Evolutionary conservation across 768 basidiomycete genomes (phyloP).

Genomic region (Suillus weaverae): DNA sequence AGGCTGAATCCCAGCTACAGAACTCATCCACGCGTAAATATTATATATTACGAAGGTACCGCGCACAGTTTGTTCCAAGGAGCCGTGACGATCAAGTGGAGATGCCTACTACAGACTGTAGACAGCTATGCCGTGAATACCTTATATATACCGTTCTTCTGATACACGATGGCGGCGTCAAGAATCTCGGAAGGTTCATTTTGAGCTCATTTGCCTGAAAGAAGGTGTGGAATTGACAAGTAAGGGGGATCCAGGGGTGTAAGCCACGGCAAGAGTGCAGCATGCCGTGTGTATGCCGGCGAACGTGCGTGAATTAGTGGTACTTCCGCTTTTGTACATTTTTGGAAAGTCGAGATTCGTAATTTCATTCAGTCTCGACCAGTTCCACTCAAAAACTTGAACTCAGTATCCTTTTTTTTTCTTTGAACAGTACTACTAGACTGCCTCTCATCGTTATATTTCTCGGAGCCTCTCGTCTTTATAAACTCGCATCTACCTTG

Average conservation of each 20-base stretch:
- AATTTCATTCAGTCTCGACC: constrained; percentile 42
- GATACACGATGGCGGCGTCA: background rate
- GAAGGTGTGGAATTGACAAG: background rate
- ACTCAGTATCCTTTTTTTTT: background rate
- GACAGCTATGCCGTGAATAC: background rate
- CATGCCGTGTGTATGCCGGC: constrained; percentile 30
- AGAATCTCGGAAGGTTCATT: constrained; percentile 2
- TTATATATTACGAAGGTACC: background rate
- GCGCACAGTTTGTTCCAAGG: background rate
- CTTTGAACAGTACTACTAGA: background rate
- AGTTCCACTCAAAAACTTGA: constrained; percentile 26
- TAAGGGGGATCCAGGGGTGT: constrained; percentile 13
- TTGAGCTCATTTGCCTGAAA: background rate
- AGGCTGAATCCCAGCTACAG: background rate
- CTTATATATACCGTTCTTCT: constrained; percentile 1
- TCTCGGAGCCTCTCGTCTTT: background rate
- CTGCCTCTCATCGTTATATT: background rate
- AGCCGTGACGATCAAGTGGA: background rate
- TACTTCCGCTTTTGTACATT: constrained; percentile 26
- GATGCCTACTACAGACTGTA: background rate
- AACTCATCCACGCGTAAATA: background rate
- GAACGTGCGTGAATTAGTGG: constrained; percentile 38
- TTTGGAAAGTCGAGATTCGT: constrained; percentile 18
- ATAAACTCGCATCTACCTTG: background rate
- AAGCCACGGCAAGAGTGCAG: constrained; percentile 11